Conservation (phyloP, 371 early-diverging fungal genomes). For the Dinochytrium kinnereticum region DNA sequence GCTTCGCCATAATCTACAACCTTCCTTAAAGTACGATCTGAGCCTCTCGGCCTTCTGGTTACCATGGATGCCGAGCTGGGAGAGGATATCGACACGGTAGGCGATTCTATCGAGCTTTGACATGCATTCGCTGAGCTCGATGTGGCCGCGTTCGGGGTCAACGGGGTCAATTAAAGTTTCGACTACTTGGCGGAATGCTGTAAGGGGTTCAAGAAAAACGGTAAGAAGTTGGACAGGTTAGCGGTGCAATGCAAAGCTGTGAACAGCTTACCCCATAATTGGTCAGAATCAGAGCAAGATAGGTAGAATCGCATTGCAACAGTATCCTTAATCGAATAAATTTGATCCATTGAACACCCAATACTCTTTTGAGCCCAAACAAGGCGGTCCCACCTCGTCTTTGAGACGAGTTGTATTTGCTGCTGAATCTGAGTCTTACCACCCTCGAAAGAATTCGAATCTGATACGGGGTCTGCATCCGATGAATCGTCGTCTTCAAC, state of each 20-base stretch:
- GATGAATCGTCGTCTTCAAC: background rate
- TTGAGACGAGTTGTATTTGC: background rate
- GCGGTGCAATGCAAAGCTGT: background rate
- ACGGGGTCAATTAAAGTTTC: constrained; percentile 7
- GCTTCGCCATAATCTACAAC: constrained; percentile 21
- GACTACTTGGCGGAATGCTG: constrained; percentile 13
- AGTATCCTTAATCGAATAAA: background rate
- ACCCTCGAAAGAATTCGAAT: background rate
- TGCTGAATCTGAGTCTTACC: background rate
- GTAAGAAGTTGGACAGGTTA: background rate
- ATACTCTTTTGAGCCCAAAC: background rate
- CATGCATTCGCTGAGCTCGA: constrained; percentile 1
- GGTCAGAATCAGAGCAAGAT: constrained; percentile 21
- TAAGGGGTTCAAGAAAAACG: background rate
- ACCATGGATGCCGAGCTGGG: constrained; percentile 26
- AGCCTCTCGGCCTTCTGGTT: constrained; percentile 20
- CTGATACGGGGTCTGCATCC: background rate
- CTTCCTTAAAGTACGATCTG: constrained; percentile 20
- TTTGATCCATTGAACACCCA: background rate
- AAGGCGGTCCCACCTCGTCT: background rate
- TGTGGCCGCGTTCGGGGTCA: constrained; percentile 17
- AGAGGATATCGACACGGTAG: constrained; percentile 26
- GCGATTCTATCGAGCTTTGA: constrained; percentile 19
- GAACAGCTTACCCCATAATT: background rate
- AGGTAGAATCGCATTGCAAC: constrained; percentile 29